Base-by-base conservation (phyloP, 2,329 filamentous ascomycete species). In the Aspergillus pseudoterreus region DNA sequence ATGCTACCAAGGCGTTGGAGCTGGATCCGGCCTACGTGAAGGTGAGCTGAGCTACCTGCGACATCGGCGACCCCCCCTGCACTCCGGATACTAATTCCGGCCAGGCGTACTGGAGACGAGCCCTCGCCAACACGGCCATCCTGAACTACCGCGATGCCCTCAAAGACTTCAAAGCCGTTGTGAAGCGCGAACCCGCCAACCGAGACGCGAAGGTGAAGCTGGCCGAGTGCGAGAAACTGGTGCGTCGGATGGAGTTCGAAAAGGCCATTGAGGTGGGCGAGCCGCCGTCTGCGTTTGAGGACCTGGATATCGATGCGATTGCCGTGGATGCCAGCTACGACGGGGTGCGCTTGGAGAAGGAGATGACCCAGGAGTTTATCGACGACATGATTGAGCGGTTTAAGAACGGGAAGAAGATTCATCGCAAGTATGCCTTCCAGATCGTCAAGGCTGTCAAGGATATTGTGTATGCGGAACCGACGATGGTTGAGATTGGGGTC, bases 321-420 rank as follows among this genome's bases (percentile, higher is more conserved):
- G 77, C 78, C 10, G 84, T 99, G 15, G 92, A 96, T 56, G 76
- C 85, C 19, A 80, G 81, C 50, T 99, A 99, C 65, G 94, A 99
- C 65, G 94, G 94, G 55, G 86, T 85, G 19, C 81, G 80, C 51
- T 76, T 99, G 48, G 71, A 62, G n/a, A 86, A 82, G 36, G 81
- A 88, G 69, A 99, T 99, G 91, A 96, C 92, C 1, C 83, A 92
- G 61, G 92, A 96, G 64, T 99, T 99, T 67, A 89, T 99, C 63
- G 88, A 95, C 63, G 92, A 99, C 75, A 96, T 97, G 92, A 92
- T 90, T 51, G 83, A 94, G 71, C 81, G 94, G 30, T 99, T 99
- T 82, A 96, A 95, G 82, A 86, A 83, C 46, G 94, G 94, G 67
- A 97, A 99, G 81, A 92, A 90, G 74, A 81, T 99, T 51, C 90